Evolutionary conservation across 345 rosid genomes (phyloP).

Genomic region (Hibiscus syriacus): DNA sequence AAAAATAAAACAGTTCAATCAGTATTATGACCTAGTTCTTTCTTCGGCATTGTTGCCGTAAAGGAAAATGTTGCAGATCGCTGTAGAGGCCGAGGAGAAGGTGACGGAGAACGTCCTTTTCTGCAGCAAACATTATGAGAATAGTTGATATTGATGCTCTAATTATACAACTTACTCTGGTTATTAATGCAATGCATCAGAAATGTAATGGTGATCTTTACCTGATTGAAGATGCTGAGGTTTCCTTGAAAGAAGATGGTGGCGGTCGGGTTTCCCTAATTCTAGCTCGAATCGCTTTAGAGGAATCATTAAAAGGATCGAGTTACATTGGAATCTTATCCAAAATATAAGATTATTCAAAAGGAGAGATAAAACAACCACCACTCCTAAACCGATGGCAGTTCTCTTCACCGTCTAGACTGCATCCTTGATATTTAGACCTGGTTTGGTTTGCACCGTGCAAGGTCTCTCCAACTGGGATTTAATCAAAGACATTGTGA

Average conservation of each 20-base stretch:
- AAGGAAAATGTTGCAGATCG: constrained; percentile 72
- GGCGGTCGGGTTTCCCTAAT: constrained; percentile 48
- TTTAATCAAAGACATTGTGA: constrained; percentile 4
- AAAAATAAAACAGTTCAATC: not conserved
- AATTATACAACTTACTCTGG: not conserved
- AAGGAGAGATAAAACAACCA: constrained; percentile 18
- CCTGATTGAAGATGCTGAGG: constrained; percentile 48
- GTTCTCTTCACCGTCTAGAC: constrained; percentile 62
- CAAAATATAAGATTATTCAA: not conserved
- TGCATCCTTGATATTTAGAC: constrained; percentile 48
- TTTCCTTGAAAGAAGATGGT: constrained; percentile 39
- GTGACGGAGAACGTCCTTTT: constrained; percentile 57
- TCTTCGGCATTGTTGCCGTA: constrained; percentile 52
- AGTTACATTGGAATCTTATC: too few species aligned
- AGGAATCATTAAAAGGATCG: constrained; percentile 17
- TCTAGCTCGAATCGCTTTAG: constrained; percentile 72
- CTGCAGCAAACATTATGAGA: constrained; percentile 26
- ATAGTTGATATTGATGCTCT: not conserved
- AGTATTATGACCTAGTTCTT: constrained; percentile 42
- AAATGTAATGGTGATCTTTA: constrained; percentile 9
- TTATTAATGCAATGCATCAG: not conserved
- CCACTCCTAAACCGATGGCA: constrained; percentile 73
- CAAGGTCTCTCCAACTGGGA: constrained; percentile 78
- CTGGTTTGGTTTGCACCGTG: constrained; percentile 42
- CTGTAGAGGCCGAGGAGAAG: constrained; percentile 50